phyloP scores from a whole-genome alignment of 495 filamentous ascomycete species.

The Podospora conica region DNA sequence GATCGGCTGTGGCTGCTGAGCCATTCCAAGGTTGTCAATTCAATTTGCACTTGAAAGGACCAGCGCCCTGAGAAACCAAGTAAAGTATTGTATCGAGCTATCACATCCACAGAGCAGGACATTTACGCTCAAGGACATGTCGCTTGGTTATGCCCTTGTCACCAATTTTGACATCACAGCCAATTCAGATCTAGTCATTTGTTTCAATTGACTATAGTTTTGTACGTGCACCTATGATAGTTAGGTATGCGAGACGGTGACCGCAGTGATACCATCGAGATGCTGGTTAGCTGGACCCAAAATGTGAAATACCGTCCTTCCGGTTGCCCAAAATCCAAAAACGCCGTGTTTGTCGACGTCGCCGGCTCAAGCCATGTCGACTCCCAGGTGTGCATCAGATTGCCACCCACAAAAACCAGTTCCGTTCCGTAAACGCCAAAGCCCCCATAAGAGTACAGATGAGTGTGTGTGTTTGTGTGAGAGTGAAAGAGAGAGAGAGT shows the following conservation, averaged over 20 bases:
- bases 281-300: constrained; percentile 20
- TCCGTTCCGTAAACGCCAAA: constrained; percentile 18
- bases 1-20: background rate
- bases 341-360: constrained; percentile 7
- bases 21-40: background rate
- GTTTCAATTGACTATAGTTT: constrained; percentile 9
- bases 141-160: background rate
- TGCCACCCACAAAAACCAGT: constrained; percentile 8
- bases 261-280: background rate
- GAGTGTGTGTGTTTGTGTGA: background rate
- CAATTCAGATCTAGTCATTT: background rate
- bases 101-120: background rate
- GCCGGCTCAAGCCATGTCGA: constrained; percentile 21
- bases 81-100: background rate
- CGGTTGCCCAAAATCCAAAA: background rate
- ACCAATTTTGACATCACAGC: background rate
- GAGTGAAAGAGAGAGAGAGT: constrained; percentile 7
- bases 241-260: background rate
- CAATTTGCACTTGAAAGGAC: background rate
- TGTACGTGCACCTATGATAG: constrained; percentile 14
- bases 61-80: background rate
- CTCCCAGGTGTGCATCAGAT: constrained; percentile 10
- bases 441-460: background rate
- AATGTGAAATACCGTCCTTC: background rate
- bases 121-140: too few species aligned